These are phyloP conservation scores for Fragaria iinumae DNA, from an alignment of 306 rosid species.

Conservation along the genomic window DNA sequence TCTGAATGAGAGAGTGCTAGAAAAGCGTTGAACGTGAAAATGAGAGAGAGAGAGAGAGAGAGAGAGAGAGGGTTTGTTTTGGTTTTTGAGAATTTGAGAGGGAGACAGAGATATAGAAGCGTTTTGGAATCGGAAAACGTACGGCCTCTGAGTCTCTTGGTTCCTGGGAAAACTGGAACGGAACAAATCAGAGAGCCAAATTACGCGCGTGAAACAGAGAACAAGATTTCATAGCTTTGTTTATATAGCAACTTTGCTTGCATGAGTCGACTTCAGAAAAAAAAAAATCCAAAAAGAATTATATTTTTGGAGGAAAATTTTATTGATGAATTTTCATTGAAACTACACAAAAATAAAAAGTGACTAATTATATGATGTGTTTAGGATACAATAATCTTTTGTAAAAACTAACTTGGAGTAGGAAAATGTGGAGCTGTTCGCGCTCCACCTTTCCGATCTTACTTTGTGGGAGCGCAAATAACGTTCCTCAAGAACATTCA, in stretches of 20 bases:
- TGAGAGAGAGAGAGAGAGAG: background rate
- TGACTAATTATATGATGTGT: background rate
- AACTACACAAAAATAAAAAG: background rate
- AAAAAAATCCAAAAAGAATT: too few species aligned
- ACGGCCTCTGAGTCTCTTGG: slow-evolving; percentile 32
- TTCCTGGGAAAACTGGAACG: slow-evolving; percentile 30
- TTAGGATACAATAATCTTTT: background rate
- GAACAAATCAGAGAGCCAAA: slow-evolving; percentile 5
- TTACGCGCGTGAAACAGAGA: slow-evolving; percentile 27
- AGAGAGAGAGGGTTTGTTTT: background rate
- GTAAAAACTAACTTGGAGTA: background rate
- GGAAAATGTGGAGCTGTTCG: background rate
- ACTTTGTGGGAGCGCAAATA: background rate
- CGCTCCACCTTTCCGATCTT: background rate
- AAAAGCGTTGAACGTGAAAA: slow-evolving; percentile 6
- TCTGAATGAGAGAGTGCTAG: background rate
- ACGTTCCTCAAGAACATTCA: background rate
- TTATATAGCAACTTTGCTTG: background rate
- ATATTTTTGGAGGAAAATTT: too few species aligned
- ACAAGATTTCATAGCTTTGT: background rate
- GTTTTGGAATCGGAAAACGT: slow-evolving; percentile 6
- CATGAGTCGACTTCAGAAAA: background rate
- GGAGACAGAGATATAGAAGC: slow-evolving; percentile 7
- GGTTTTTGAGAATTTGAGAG: slow-evolving; percentile 12
- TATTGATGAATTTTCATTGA: background rate